Conservation (phyloP, 2,329 filamentous ascomycete species). For the Fusarium sp. region DNA sequence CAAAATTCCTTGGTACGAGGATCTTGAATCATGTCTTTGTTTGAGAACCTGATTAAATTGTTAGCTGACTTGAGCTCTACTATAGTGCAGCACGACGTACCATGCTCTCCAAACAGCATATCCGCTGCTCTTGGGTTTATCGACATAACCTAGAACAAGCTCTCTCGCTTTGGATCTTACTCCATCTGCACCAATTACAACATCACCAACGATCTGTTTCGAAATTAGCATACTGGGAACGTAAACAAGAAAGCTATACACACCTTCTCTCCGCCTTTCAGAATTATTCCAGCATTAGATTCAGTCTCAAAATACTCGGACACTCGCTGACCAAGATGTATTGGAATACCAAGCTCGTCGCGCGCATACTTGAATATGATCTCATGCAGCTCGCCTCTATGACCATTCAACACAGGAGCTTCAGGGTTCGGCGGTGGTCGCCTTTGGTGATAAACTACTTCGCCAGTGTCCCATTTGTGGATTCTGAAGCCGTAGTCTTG, state of each 20-base stretch:
- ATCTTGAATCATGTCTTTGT: slow-evolving; percentile 64
- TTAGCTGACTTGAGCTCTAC: not conserved
- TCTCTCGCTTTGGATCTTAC: slow-evolving; percentile 38
- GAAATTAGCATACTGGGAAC: not conserved
- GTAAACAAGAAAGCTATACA: rapidly evolving
- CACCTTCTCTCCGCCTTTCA: slow-evolving; percentile 26
- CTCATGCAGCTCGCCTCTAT: slow-evolving; percentile 33
- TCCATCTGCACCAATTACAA: slow-evolving; percentile 38
- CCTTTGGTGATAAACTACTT: slow-evolving; percentile 70
- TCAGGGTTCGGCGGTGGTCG: slow-evolving; percentile 28
- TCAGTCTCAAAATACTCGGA: slow-evolving; percentile 25
- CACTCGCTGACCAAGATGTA: slow-evolving; percentile 27
- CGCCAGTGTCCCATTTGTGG: slow-evolving; percentile 47
- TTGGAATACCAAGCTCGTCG: slow-evolving; percentile 26
- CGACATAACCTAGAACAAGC: slow-evolving; percentile 30
- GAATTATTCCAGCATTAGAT: slow-evolving; percentile 10
- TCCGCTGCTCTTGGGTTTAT: slow-evolving; percentile 37
- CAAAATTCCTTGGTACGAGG: slow-evolving; percentile 66
- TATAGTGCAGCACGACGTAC: slow-evolving; percentile 49
- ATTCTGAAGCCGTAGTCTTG: slow-evolving; percentile 60
- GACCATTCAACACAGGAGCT: slow-evolving; percentile 34
- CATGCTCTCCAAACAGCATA: slow-evolving; percentile 59
- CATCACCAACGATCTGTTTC: slow-evolving; percentile 21
- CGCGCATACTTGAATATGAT: slow-evolving; percentile 36
- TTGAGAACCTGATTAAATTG: slow-evolving; percentile 42